A percentile compares a stretch with the other conserved stretches of the same genome.
phyloP scores from a whole-genome alignment of 1,139 yeast genomes.

The Magnusiomyces clavatus region DNA sequence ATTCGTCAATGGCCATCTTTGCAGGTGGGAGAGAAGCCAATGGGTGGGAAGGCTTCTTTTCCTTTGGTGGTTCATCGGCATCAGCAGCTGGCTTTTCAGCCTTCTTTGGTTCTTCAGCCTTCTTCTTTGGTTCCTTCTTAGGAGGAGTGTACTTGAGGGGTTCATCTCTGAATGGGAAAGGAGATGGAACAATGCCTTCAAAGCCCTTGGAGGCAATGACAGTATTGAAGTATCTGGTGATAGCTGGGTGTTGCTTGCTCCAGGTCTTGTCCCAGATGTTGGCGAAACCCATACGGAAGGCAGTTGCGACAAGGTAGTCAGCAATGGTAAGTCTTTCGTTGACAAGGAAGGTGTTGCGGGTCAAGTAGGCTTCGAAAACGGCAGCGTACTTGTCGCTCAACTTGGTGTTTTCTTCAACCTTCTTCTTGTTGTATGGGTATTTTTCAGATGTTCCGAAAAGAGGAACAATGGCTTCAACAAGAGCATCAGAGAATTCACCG shows the following conservation, averaged over 20 bases:
- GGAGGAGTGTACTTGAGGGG: slow-evolving; percentile 67
- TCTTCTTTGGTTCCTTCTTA: slow-evolving; percentile 52
- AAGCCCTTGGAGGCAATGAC: slow-evolving; percentile 51
- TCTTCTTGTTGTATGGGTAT: slow-evolving; percentile 72
- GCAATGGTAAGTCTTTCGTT: slow-evolving; percentile 87
- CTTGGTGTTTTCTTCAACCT: slow-evolving; percentile 45
- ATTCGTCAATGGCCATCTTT: slow-evolving; percentile 69
- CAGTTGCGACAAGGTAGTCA: slow-evolving; percentile 61
- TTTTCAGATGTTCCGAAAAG: slow-evolving; percentile 36
- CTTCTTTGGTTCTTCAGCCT: slow-evolving; percentile 12
- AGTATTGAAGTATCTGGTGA: slow-evolving; percentile 83
- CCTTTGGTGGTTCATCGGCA: slow-evolving; percentile 38
- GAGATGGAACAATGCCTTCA: slow-evolving; percentile 39
- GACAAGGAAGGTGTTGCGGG: slow-evolving; percentile 75
- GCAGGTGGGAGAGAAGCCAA: slow-evolving; percentile 73
- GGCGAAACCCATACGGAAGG: slow-evolving; percentile 58
- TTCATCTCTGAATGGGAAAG: slow-evolving; percentile 46
- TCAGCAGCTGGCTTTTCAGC: slow-evolving; percentile 29
- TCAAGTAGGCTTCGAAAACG: slow-evolving; percentile 35
- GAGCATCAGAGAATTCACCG: slow-evolving; percentile 51
- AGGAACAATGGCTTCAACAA: slow-evolving; percentile 37
- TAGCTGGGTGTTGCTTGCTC: slow-evolving; percentile 66
- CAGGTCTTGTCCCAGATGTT: slow-evolving; percentile 66
- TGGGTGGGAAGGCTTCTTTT: slow-evolving; percentile 79
- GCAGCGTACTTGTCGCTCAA: slow-evolving; percentile 33